Evolutionary conservation across 2,329 filamentous ascomycete genomes (phyloP).

Genomic region (Penicillium frequentans): DNA sequence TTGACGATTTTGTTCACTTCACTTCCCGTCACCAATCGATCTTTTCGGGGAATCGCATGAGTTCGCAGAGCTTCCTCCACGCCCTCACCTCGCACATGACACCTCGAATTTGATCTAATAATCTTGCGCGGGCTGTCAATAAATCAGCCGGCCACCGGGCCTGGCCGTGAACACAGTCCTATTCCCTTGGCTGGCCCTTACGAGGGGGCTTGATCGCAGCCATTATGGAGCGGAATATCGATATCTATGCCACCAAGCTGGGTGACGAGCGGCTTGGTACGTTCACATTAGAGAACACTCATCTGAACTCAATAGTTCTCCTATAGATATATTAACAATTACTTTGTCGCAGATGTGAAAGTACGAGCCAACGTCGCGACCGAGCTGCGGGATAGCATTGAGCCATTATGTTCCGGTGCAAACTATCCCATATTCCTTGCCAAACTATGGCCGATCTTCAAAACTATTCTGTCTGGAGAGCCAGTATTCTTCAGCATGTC

Average conservation of each 20-base stretch:
- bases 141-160: slow-evolving; percentile 38
- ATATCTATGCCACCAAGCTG: slow-evolving; percentile 51
- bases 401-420: slow-evolving; percentile 73
- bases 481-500: slow-evolving; percentile 91
- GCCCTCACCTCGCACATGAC: slow-evolving; percentile 31
- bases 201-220: slow-evolving; percentile 24
- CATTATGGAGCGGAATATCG: slow-evolving; percentile 50
- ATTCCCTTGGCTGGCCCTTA: slow-evolving; percentile 23
- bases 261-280: slow-evolving; percentile 50
- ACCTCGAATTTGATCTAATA: slow-evolving; percentile 16
- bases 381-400: slow-evolving; percentile 86
- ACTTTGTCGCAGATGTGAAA: slow-evolving; percentile 65
- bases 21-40: slow-evolving; percentile 24
- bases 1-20: slow-evolving; percentile 27
- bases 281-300: background rate
- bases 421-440: slow-evolving; percentile 80
- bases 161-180: slow-evolving; percentile 33
- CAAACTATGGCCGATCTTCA: slow-evolving; percentile 85
- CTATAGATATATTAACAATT: background rate
- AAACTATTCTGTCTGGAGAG: slow-evolving; percentile 77
- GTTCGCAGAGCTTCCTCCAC: slow-evolving; percentile 21
- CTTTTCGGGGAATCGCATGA: slow-evolving; percentile 27
- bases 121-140: slow-evolving; percentile 29
- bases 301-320: background rate
- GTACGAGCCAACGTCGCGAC: slow-evolving; percentile 78